phyloP scores from a whole-genome alignment of 1,284 basidiomycete species.

The Fistulinella cinereoalba region DNA sequence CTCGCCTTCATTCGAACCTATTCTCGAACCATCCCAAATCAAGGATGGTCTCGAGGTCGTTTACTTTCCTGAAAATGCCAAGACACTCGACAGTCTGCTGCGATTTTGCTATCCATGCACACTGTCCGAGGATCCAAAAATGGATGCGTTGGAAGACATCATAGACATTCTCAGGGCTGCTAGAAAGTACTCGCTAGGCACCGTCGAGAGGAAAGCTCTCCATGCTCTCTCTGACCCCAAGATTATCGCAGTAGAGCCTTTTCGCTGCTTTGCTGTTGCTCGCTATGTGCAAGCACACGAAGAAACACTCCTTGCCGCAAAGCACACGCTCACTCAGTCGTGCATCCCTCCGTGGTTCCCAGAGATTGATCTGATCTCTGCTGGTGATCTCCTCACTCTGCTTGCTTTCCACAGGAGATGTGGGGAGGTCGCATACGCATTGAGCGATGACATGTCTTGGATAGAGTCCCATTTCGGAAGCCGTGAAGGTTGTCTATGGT shows the following conservation, averaged over 20 bases:
- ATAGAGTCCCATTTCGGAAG: slow-evolving; percentile 14
- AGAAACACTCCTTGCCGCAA: slow-evolving; percentile 19
- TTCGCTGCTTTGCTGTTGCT: slow-evolving; percentile 20
- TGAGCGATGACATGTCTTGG: slow-evolving; percentile 13
- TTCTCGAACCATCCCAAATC: slow-evolving; percentile 15
- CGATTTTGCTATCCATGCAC: slow-evolving; percentile 23
- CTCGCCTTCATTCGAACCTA: slow-evolving; percentile 13
- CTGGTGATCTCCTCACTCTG: slow-evolving; percentile 19
- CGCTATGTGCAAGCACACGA: slow-evolving; percentile 7
- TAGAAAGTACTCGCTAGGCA: slow-evolving; percentile 14
- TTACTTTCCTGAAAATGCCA: slow-evolving; percentile 11
- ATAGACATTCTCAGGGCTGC: slow-evolving; percentile 16
- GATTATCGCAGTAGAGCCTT: slow-evolving; percentile 15
- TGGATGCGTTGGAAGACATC: slow-evolving; percentile 5
- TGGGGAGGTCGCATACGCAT: slow-evolving; percentile 7
- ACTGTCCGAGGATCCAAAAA: slow-evolving; percentile 15
- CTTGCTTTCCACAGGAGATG: slow-evolving; percentile 20
- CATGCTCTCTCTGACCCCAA: slow-evolving; percentile 10
- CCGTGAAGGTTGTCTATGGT: background rate
- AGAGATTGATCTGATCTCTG: slow-evolving; percentile 15
- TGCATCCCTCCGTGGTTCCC: slow-evolving; percentile 19
- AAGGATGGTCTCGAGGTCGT: slow-evolving; percentile 11
- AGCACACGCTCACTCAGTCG: slow-evolving; percentile 11
- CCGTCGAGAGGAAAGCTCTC: slow-evolving; percentile 16
- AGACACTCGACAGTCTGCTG: slow-evolving; percentile 16